phyloP scores from a whole-genome alignment of 1,284 basidiomycete genomes.

The Moniliella sp. region DNA sequence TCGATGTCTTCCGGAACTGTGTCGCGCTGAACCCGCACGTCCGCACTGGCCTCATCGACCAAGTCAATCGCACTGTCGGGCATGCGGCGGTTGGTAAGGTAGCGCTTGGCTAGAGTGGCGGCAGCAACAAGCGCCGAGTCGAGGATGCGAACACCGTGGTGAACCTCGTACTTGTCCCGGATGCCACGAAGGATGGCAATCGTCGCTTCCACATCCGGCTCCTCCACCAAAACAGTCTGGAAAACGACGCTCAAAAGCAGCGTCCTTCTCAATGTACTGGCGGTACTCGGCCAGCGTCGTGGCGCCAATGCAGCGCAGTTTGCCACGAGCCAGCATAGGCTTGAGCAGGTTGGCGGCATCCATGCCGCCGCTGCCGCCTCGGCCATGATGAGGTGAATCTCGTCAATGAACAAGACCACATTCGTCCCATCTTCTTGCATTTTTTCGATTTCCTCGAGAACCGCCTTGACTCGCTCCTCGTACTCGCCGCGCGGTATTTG shows the following conservation, averaged over 20 bases:
- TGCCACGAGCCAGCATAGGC: slow-evolving; percentile 50
- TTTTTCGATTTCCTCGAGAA: slow-evolving; percentile 76
- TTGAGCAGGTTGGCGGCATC: slow-evolving; percentile 32
- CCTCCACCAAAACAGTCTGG: slow-evolving; percentile 68
- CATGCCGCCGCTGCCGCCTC: slow-evolving; percentile 35
- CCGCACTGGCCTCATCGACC: slow-evolving; percentile 39
- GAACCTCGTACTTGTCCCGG: slow-evolving; percentile 51
- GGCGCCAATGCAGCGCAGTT: slow-evolving; percentile 69
- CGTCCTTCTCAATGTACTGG: slow-evolving; percentile 69
- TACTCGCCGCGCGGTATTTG: slow-evolving; percentile 85
- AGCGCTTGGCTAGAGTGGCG: slow-evolving; percentile 77
- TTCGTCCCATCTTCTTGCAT: slow-evolving; percentile 57
- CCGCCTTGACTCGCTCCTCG: slow-evolving; percentile 83
- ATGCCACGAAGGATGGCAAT: slow-evolving; percentile 81
- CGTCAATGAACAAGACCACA: slow-evolving; percentile 85
- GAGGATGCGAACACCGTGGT: slow-evolving; percentile 48
- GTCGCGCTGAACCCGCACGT: slow-evolving; percentile 43
- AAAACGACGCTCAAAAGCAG: slow-evolving; percentile 84
- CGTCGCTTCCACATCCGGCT: slow-evolving; percentile 70
- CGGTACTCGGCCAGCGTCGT: slow-evolving; percentile 82
- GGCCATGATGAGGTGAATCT: slow-evolving; percentile 38
- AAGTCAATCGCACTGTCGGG: slow-evolving; percentile 34
- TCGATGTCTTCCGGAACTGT: slow-evolving; percentile 87
- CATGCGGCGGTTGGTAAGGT: slow-evolving; percentile 41
- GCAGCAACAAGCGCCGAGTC: slow-evolving; percentile 76